Evolutionary conservation across 768 basidiomycete genomes (phyloP), one percentile per base, ranked within the genome.

Genomic region (Macrolepiota fuliginosa): DNA sequence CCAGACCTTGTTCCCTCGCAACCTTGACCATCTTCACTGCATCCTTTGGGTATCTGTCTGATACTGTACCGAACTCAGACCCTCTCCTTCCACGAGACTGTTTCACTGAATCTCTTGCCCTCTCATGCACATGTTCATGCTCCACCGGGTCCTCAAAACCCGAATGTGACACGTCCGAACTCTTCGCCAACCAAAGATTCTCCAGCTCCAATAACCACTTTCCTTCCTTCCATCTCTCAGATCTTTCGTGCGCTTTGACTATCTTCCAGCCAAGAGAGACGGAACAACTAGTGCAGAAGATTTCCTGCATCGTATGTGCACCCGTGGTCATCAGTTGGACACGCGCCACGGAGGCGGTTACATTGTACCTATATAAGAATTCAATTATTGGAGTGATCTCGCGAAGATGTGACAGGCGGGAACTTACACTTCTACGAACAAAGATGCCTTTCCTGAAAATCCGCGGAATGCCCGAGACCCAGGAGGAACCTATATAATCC

Each of bases 181-280:
- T 54, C 10, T 32, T 53, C 39, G 52, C 52, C 32, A 61, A 46
- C 59, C 59, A 70, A 2, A 86, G 75, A 53, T 78, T 77, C 65
- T 81, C 82, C 37, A 87, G 76, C 72, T 88, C 87, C n/a, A 88
- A 77, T 35, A 87, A 72, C 67, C 73, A 83, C 52, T 77, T 70
- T 5, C 82, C 82, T 65, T 87, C 85, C 71, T 88, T 88, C 87
- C 87, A 88, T 45, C 76, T 75, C 70, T 88, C 87, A 2, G 82
- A 71, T 40, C 68, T 66, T 61, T 85, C 84, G 66, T 83, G 80
- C 3, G 85, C 86, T 36, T 80, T 80, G 4, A 84, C 71, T 53
- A 88, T 85, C 69, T 83, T 83, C 83, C 83, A 88, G 12, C 87
- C 87, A n/a, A 87, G 74, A 67, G 83, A 84, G 10, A 75, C 64